phyloP scores from a whole-genome alignment of 2,329 filamentous ascomycete species.

The Trichoderma afroharzianum region DNA sequence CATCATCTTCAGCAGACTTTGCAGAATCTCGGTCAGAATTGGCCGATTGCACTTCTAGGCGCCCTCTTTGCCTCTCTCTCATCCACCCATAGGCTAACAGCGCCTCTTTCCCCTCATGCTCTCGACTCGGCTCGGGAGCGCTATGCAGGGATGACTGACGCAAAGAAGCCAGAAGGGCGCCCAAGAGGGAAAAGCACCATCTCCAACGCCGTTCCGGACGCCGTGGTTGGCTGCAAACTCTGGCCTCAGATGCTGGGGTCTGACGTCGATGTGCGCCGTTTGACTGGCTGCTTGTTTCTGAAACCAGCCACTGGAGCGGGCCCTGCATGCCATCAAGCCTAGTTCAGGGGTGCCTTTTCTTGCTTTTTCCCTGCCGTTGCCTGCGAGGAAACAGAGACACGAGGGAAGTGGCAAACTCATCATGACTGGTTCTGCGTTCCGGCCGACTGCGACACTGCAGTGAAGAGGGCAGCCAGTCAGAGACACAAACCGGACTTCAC shows the following conservation, averaged over 20 bases:
- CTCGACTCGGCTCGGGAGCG: constrained; percentile 10
- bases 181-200: constrained; percentile 12
- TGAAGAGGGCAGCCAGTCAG: neutral
- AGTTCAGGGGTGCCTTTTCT: constrained; percentile 8
- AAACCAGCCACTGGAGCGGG: constrained; percentile 15
- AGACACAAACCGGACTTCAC: neutral
- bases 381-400: neutral
- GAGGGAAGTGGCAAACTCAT: constrained; percentile 3
- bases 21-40: neutral
- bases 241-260: constrained; percentile 9
- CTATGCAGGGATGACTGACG: constrained; percentile 7
- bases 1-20: neutral
- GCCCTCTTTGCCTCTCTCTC: neutral
- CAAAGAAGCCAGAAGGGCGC: neutral
- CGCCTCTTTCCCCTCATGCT: constrained; percentile 8
- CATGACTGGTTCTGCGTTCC: constrained; percentile 11
- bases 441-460: neutral
- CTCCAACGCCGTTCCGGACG: constrained; percentile 1
- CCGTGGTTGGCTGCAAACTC: constrained; percentile 14
- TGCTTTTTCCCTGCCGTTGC: neutral
- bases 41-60: neutral
- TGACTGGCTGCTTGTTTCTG: constrained; percentile 14
- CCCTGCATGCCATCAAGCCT: constrained; percentile 16
- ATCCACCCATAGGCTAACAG: neutral
- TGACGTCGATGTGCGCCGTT: constrained; percentile 3